Evolutionary conservation across 164 flowering plant genomes (phyloP).

Genomic region (Stephania cephalantha): DNA sequence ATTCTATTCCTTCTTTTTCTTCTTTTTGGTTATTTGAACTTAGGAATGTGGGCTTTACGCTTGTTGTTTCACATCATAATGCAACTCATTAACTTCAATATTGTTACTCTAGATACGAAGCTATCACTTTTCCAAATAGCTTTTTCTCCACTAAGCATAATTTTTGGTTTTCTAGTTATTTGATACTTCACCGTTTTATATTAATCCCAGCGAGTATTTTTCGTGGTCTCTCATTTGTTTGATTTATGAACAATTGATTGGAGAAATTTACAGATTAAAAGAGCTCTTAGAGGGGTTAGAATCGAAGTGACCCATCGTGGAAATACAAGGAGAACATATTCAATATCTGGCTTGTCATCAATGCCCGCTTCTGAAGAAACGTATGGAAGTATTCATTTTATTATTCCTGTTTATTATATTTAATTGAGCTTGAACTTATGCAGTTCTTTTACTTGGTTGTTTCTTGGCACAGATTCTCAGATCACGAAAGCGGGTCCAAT

Average conservation of each 20-base stretch:
- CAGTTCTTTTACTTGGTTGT: not conserved
- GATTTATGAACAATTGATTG: not conserved
- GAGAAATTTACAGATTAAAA: slow-evolving; percentile 45
- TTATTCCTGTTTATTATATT: not conserved
- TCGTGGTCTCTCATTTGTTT: not conserved
- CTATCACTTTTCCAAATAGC: no score
- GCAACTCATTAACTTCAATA: not conserved
- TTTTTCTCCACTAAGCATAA: not conserved
- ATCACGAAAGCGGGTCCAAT: slow-evolving; percentile 66
- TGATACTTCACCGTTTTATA: not conserved
- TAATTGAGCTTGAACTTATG: not conserved
- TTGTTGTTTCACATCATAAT: not conserved
- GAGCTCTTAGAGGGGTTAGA: slow-evolving; percentile 70
- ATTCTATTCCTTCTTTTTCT: not conserved
- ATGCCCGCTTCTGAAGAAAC: slow-evolving; percentile 67
- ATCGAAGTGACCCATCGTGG: slow-evolving; percentile 67
- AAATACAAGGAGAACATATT: slow-evolving; percentile 64
- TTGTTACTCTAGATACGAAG: not conserved
- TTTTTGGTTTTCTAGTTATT: not conserved
- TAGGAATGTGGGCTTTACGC: no score
- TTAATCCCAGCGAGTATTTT: not conserved
- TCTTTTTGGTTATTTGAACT: no score
- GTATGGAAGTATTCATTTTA: slow-evolving; percentile 31
- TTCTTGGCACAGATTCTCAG: slow-evolving; percentile 44
- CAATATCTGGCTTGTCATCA: slow-evolving; percentile 66